These are phyloP conservation scores for Actinomucor elegans DNA, from an alignment of 371 early-diverging fungal species.

Conservation along the genomic window DNA sequence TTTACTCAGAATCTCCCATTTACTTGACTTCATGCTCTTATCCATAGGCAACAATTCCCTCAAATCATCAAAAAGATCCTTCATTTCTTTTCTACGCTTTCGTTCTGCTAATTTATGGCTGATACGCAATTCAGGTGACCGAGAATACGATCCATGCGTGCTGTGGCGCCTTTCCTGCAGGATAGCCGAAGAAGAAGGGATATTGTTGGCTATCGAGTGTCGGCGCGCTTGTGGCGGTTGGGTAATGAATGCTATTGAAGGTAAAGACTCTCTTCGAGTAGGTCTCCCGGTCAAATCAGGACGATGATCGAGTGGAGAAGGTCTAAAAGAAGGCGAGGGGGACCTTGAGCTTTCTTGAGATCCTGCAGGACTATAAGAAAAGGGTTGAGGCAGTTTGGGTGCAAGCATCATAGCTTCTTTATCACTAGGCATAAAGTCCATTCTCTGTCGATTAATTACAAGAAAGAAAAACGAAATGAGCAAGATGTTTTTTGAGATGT, in stretches of 20 bases:
- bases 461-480: not conserved
- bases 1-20: slow-evolving; percentile 80
- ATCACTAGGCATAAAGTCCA: too few species aligned
- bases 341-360: slow-evolving; percentile 11
- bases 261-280: slow-evolving; percentile 23
- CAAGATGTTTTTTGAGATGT: not conserved
- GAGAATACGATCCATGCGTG: slow-evolving; percentile 49
- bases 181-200: not conserved
- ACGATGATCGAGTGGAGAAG: slow-evolving; percentile 30
- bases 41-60: slow-evolving; percentile 67
- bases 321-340: slow-evolving; percentile 16
- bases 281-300: slow-evolving; percentile 28
- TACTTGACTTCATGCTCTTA: slow-evolving; percentile 66
- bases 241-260: slow-evolving; percentile 24
- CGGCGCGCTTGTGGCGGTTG: slow-evolving; percentile 5
- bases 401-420: too few species aligned
- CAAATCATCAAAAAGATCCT: slow-evolving; percentile 77
- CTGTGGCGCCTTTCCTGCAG: slow-evolving; percentile 16
- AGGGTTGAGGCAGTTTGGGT: not conserved
- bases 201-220: slow-evolving; percentile 17
- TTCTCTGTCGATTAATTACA: too few species aligned
- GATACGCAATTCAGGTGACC: slow-evolving; percentile 58
- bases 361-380: slow-evolving; percentile 2
- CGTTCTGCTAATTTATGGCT: slow-evolving; percentile 79
- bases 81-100: slow-evolving; percentile 78